Conservation (phyloP, 1,139 yeast species). For the Geotrichum klebahnii region DNA sequence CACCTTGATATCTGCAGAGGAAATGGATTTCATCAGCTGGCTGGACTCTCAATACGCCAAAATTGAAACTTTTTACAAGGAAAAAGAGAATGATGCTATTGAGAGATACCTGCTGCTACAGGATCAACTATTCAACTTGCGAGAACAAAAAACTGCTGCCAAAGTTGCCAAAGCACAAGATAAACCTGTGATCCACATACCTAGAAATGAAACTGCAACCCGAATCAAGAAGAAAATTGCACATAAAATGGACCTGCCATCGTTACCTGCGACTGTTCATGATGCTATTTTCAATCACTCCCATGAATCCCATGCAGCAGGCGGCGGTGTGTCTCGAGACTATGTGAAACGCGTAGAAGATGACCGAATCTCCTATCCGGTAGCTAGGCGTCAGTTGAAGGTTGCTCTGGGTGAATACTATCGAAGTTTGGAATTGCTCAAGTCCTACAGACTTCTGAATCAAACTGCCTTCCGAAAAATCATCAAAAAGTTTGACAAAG, state of each 20-base stretch:
- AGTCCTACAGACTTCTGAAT: constrained; percentile 71
- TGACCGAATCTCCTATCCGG: constrained; percentile 47
- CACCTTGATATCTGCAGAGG: constrained; percentile 34
- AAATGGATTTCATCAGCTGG: constrained; percentile 54
- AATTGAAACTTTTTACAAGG: constrained; percentile 57
- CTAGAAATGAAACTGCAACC: constrained; percentile 28
- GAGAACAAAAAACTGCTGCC: constrained; percentile 47
- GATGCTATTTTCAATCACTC: constrained; percentile 13
- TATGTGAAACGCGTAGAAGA: constrained; percentile 23
- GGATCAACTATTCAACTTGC: constrained; percentile 61
- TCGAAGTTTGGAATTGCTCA: constrained; percentile 69
- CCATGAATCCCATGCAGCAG: background rate
- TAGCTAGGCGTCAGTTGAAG: constrained; percentile 71
- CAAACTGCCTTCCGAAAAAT: constrained; percentile 86
- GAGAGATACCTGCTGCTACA: constrained; percentile 60
- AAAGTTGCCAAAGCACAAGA: constrained; percentile 20
- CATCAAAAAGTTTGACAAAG: constrained; percentile 83
- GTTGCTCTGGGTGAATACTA: constrained; percentile 76
- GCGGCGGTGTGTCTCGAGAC: constrained; percentile 9
- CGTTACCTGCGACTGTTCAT: constrained; percentile 30
- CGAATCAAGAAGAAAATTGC: constrained; percentile 27
- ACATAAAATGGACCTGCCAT: constrained; percentile 35
- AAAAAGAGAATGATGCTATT: constrained; percentile 57
- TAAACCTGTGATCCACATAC: constrained; percentile 23
- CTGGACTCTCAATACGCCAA: constrained; percentile 54